phyloP scores from a whole-genome alignment of 306 rosid species.

The Vicia faba region DNA sequence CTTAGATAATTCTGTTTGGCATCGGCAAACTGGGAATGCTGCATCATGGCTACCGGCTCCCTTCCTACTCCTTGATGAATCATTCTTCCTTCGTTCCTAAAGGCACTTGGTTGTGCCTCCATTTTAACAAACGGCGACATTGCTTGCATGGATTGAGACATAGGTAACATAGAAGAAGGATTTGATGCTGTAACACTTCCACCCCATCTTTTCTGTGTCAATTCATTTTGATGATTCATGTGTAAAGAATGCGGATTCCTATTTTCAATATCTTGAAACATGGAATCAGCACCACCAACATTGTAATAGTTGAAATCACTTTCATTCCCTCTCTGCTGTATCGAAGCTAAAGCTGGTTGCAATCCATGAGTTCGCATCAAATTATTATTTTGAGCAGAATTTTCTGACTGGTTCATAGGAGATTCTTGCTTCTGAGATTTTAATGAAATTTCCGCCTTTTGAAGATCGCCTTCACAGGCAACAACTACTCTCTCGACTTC shows the following conservation, averaged over 20 bases:
- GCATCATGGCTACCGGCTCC: slow-evolving; percentile 66
- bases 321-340: slow-evolving; percentile 63
- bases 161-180: slow-evolving; percentile 50
- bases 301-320: slow-evolving; percentile 63
- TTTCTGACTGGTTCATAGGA: slow-evolving; percentile 55
- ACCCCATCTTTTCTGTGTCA: slow-evolving; percentile 62
- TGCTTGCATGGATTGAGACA: slow-evolving; percentile 54
- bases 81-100: slow-evolving; percentile 52
- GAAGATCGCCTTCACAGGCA: slow-evolving; percentile 81
- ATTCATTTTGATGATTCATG: slow-evolving; percentile 48
- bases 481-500: slow-evolving; percentile 84
- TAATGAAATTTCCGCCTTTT: slow-evolving; percentile 61
- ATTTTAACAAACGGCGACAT: slow-evolving; percentile 47
- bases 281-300: slow-evolving; percentile 44
- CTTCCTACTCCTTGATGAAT: slow-evolving; percentile 57
- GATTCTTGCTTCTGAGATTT: slow-evolving; percentile 61
- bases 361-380: slow-evolving; percentile 50
- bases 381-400: slow-evolving; percentile 46
- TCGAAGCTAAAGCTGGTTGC: slow-evolving; percentile 40
- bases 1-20: slow-evolving; percentile 48
- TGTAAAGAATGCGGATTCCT: slow-evolving; percentile 51
- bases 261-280: slow-evolving; percentile 46
- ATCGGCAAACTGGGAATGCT: slow-evolving; percentile 61
- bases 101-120: slow-evolving; percentile 47
- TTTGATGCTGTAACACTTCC: slow-evolving; percentile 52